phyloP scores from a whole-genome alignment of 768 basidiomycete species.

The Tubosaeta sp. region DNA sequence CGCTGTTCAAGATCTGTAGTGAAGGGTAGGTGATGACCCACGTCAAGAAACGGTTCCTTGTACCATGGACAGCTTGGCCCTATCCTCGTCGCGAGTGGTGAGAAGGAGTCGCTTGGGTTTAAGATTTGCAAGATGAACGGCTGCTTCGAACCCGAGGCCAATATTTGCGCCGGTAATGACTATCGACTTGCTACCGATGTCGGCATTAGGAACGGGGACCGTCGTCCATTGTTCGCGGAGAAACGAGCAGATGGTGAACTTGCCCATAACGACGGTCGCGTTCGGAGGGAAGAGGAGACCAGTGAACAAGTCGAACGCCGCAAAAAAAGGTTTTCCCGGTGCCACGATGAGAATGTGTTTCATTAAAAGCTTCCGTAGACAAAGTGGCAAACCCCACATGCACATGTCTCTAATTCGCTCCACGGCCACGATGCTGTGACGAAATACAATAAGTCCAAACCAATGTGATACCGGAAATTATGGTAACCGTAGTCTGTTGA shows the following conservation, averaged over 20 bases:
- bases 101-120: constrained; percentile 22
- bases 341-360: neutral
- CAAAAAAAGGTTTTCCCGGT: neutral
- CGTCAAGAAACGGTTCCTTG: neutral
- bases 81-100: constrained; percentile 23
- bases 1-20: constrained; percentile 17
- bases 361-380: neutral
- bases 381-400: neutral
- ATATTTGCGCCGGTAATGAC: constrained; percentile 25
- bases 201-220: constrained; percentile 19
- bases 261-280: constrained; percentile 20
- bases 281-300: neutral
- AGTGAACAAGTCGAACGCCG: neutral
- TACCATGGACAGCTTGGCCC: constrained; percentile 20
- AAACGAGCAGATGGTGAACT: constrained; percentile 13
- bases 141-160: constrained; percentile 30
- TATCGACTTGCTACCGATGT: constrained; percentile 22
- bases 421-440: neutral
- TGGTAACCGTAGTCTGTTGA: neutral
- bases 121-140: constrained; percentile 23
- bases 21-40: neutral
- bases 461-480: neutral
- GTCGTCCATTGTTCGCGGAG: constrained; percentile 27
- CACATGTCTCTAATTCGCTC: neutral
- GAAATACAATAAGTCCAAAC: neutral